These are phyloP conservation scores for Umbelopsis sp. DNA, from an alignment of 192 early-diverging fungal genomes.

Conservation along the genomic window DNA sequence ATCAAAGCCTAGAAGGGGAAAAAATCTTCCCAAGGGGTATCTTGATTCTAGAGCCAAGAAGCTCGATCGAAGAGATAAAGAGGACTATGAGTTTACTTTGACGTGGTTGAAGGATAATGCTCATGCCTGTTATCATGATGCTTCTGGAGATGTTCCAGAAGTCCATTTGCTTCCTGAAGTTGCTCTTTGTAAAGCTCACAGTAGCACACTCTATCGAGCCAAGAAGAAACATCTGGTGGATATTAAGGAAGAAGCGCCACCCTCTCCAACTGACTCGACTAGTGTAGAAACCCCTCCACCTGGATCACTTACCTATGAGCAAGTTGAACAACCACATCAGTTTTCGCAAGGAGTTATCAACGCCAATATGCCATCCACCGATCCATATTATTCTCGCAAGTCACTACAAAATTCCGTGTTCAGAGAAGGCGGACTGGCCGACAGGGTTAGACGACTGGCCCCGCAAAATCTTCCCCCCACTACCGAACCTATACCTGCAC, in stretches of 20 bases:
- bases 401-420: conserved; percentile 6
- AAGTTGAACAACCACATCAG: conserved; percentile 11
- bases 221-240: conserved; percentile 31
- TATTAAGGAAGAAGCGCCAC: conserved; percentile 20
- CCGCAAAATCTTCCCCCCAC: not conserved
- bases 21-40: conserved; percentile 34
- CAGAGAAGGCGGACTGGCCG: not conserved
- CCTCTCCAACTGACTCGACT: conserved; percentile 27
- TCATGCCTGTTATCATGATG: conserved; percentile 31
- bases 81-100: conserved; percentile 37
- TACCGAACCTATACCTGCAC: not conserved
- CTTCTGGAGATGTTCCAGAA: conserved; percentile 24
- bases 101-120: conserved; percentile 35
- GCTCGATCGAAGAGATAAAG: conserved; percentile 25
- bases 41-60: conserved; percentile 42
- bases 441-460: not conserved
- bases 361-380: not conserved
- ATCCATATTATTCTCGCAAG: conserved; percentile 13
- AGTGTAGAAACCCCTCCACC: conserved; percentile 13
- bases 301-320: not conserved
- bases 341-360: not conserved
- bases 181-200: conserved; percentile 42
- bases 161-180: conserved; percentile 28
- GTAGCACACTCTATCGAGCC: conserved; percentile 38
- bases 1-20: conserved; percentile 34